Base-by-base conservation (phyloP, 2,329 filamentous ascomycete species). In the Aureobasidium zeae region DNA sequence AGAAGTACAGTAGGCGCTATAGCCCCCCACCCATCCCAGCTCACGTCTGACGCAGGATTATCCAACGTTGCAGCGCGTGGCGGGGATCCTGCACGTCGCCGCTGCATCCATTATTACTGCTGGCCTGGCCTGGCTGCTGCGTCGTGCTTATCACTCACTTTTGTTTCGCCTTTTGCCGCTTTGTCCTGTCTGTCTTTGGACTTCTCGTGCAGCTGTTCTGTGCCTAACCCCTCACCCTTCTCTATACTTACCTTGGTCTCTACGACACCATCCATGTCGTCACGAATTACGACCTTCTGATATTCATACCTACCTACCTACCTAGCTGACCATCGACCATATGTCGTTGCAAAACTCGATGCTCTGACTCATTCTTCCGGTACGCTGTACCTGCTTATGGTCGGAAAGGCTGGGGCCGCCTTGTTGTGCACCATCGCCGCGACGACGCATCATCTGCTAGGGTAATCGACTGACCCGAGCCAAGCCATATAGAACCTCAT, bases 331-430 rank as follows among this genome's bases (percentile, higher is more conserved):
- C n/a, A n/a, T n/a, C 26, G 7, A 22, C 17, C 26, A n/a, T 26
- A 39, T 39, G 37, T 41, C 19, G 16, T 25, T n/a, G 17, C 20
- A 30, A 25, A 6, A 24, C 13, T 24, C 9, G 19, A 29, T 34
- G 39, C 39, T 34, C 16, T 34, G 28, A 43, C 30, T 26, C 21
- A 30, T n/a, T n/a, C n/a, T n/a, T n/a, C 30, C 39, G 39, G 39
- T 43, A 43, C 39, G 39, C 30, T 43, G 25, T 32, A 25, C 16
- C 33, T 34, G 39, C 39, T 20, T 34, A 20, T 34, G 20, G 3
- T 43, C 39, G 39, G 39, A 29, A 43, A 41, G 31, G 20, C 22
- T 43, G 39, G 39, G 39, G 39, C 39, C 39, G 39, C n/a, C n/a
- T 22, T 34, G 20, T 43, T 34, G 39, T 34, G 39, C 39, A 33